phyloP scores from a whole-genome alignment of 1,284 basidiomycete species.

The Cryptococcus sp. region DNA sequence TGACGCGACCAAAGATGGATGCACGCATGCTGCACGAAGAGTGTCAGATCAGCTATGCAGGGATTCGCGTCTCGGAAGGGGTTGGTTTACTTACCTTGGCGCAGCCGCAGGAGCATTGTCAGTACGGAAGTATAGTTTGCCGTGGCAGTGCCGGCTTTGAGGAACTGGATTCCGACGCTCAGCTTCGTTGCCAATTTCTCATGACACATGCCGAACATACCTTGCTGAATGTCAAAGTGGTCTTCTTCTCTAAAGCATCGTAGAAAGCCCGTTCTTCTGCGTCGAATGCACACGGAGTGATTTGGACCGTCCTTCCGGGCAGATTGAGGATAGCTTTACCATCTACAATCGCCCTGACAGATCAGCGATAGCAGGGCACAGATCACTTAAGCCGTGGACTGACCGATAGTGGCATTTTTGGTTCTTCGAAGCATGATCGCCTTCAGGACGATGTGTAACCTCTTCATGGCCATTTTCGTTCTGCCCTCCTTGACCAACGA shows the following conservation, averaged over 20 bases:
- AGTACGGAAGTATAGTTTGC: conserved; percentile 82
- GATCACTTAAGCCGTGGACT: conserved; percentile 7
- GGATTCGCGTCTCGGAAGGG: not conserved
- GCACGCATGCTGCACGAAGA: conserved; percentile 68
- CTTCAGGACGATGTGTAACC: conserved; percentile 79
- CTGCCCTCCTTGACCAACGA: conserved; percentile 74
- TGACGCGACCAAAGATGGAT: conserved; percentile 76
- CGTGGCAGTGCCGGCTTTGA: conserved; percentile 60
- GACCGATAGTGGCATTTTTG: conserved; percentile 70
- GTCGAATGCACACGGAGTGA: conserved; percentile 74
- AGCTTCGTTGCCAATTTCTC: not conserved
- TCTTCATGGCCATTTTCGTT: conserved; percentile 75
- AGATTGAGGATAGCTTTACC: conserved; percentile 85
- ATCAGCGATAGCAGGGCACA: not conserved
- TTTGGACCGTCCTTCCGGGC: conserved; percentile 70
- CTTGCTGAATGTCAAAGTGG: conserved; percentile 70
- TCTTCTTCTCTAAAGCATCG: conserved; percentile 70
- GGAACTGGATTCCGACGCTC: conserved; percentile 51
- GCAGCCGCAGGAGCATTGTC: conserved; percentile 76
- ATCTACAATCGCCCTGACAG: conserved; percentile 54
- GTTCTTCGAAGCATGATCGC: conserved; percentile 87
- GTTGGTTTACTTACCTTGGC: conserved; percentile 67
- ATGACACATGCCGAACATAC: conserved; percentile 27
- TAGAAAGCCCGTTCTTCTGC: conserved; percentile 81
- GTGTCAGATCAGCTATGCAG: not conserved